A percentile compares a stretch with the other conserved stretches of the same genome.
Conservation (phyloP, 2,329 filamentous ascomycete species). For the Hymenoscyphus albidus region DNA sequence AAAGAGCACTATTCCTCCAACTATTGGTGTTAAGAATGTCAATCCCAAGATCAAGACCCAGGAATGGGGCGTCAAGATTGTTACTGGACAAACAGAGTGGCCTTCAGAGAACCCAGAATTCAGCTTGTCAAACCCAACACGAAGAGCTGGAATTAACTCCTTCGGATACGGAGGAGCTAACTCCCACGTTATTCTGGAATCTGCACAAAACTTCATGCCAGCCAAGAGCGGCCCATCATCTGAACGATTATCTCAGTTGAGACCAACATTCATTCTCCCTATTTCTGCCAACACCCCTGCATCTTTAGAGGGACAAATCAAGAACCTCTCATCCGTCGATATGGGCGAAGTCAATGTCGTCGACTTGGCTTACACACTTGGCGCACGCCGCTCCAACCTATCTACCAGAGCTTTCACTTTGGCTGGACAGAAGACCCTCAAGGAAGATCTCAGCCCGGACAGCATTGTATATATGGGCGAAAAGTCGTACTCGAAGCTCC, state of each 20-base stretch:
- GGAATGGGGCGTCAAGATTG: conserved; percentile 34
- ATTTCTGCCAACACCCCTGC: conserved; percentile 13
- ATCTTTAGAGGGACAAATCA: conserved; percentile 4
- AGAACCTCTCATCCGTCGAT: background rate
- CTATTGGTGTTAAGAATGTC: conserved; percentile 31
- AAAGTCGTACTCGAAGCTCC: background rate
- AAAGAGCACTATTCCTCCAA: conserved; percentile 22
- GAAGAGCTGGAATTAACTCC: conserved; percentile 23
- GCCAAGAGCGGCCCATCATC: background rate
- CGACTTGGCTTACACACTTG: conserved; percentile 15
- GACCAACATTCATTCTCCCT: conserved; percentile 7
- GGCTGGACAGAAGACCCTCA: background rate
- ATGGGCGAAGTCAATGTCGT: background rate
- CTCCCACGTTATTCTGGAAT: conserved; percentile 39
- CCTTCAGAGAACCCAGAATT: conserved; percentile 5
- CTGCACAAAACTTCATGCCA: conserved; percentile 5
- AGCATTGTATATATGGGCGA: conserved; percentile 3
- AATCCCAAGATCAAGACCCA: conserved; percentile 28
- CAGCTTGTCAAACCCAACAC: conserved; percentile 3
- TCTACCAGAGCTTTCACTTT: conserved; percentile 6
- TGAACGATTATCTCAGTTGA: background rate
- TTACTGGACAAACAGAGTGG: conserved; percentile 10
- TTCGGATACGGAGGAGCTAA: conserved; percentile 47
- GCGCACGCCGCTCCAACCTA: conserved; percentile 7
- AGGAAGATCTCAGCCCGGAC: background rate